Base-by-base conservation (phyloP, 345 rosid species). In the Alliaria petiolata region DNA sequence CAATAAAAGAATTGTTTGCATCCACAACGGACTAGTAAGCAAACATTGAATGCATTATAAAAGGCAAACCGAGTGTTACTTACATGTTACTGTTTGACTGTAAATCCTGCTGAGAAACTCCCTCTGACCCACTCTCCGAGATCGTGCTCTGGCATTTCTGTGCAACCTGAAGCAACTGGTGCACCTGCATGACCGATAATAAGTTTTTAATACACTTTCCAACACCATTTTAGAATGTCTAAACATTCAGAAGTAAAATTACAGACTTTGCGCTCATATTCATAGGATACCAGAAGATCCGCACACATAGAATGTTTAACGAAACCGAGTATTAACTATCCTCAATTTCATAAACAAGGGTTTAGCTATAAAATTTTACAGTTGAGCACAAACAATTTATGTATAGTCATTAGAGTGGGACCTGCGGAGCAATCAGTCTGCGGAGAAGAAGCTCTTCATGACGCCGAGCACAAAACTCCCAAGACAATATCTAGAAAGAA, bases 401-500 rank as follows among this genome's bases (percentile, higher is more conserved):
- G 82, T 22, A 36, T 39, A 62, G 43, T 43, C 8, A 26, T 35
- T 30, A 47, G 40, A 47, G 33, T 49, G 39, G 26, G 36, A 74
- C 98, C 98, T 93, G 97, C 0, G 97, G 96, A 62, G 90, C 90
- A 78, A 93, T 91, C 80, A 93, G 82, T 64, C 91, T 88, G 42
- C 97, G 92, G 49, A 93, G 98, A 70, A 89, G 89, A 62, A 93
- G 95, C 76, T 93, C 96, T 83, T 91, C 97, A 77, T 91, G 98
- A 22, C 83, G 85, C 9, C 90, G 86, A 6, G 89, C 93, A 83
- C 98, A 93, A 75, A 93, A 93, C 76, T 93, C 97, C 97, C 98
- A 93, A 17, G 97, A 84, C 54, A 93, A 63, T 78, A 93, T 91
- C 98, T 93, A 79, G 25, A 47, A 40, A 40, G 43, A 68, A 25